Conservation (phyloP, 129 eudicot species). For the Flaveria bidentis region DNA sequence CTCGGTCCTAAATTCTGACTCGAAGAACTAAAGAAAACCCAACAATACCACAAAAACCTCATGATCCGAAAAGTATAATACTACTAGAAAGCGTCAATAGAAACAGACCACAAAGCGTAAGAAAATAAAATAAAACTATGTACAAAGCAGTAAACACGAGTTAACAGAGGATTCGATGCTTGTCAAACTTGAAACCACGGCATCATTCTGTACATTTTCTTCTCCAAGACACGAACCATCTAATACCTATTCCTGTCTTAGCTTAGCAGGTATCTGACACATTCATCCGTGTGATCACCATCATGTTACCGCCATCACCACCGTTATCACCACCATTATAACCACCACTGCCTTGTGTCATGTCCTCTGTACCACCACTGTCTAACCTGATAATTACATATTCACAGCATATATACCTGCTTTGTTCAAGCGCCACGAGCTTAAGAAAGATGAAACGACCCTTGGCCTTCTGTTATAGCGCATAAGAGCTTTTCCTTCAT, state of each 20-base stretch:
- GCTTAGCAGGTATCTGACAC: conserved; percentile 29
- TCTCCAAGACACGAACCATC: conserved; percentile 29
- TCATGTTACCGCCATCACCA: no score
- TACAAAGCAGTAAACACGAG: conserved; percentile 25
- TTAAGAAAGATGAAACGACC: conserved; percentile 92
- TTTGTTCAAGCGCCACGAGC: neutral
- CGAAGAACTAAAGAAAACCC: no score
- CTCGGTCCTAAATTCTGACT: no score
- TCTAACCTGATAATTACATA: conserved; percentile 57
- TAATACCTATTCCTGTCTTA: conserved; percentile 29
- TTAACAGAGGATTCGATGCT: conserved; percentile 23
- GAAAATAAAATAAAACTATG: conserved; percentile 14
- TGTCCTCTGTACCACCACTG: conserved; percentile 36
- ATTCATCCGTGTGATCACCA: conserved; percentile 16
- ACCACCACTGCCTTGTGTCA: conserved; percentile 11
- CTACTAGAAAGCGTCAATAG: conserved; percentile 9
- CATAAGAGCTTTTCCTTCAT: conserved; percentile 88
- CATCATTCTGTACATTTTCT: conserved; percentile 37
- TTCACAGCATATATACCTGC: conserved; percentile 51
- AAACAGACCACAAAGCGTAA: conserved; percentile 18
- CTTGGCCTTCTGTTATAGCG: conserved; percentile 95
- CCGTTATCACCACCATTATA: conserved; percentile 4
- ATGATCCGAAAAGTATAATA: conserved; percentile 12
- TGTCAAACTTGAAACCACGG: conserved; percentile 26
- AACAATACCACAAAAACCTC: neutral